Percentiles rank a stretch among this genome's conserved stretches.
Conservation (phyloP, 805 yeast species). For the Scheffersomyces spartinae region DNA sequence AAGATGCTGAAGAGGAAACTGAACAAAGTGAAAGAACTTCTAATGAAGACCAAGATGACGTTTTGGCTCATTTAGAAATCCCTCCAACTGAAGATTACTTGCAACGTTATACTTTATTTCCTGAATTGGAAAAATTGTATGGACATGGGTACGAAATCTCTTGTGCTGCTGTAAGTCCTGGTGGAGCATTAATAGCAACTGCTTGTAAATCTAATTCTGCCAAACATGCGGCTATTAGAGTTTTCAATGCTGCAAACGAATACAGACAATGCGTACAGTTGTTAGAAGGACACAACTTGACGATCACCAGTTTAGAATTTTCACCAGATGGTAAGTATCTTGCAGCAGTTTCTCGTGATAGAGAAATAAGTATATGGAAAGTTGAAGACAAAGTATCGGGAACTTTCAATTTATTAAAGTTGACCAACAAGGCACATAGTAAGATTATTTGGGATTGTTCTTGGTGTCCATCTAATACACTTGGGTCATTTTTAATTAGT, state of each 20-base stretch:
- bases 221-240: constrained; percentile 75
- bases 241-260: constrained; percentile 54
- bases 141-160: constrained; percentile 97
- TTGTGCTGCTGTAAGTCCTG: constrained; percentile 61
- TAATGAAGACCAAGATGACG: constrained; percentile 32
- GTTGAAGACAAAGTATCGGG: constrained; percentile 18
- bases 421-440: constrained; percentile 67
- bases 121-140: constrained; percentile 86
- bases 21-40: constrained; percentile 14
- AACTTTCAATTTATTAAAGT: constrained; percentile 27
- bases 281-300: constrained; percentile 63
- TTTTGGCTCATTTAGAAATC: constrained; percentile 30
- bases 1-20: constrained; percentile 27
- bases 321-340: constrained; percentile 56
- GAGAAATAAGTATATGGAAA: constrained; percentile 72
- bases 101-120: constrained; percentile 88
- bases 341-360: constrained; percentile 78
- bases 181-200: constrained; percentile 58
- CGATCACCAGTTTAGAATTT: constrained; percentile 75
- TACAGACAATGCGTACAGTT: constrained; percentile 33
- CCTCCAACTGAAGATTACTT: constrained; percentile 89
- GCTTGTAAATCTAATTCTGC: constrained; percentile 84
- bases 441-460: constrained; percentile 94
- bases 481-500: constrained; percentile 47
- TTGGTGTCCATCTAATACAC: constrained; percentile 50